A percentile compares a stretch with the other conserved stretches of the same genome.
phyloP scores from a whole-genome alignment of 31 red algal species.

The Asparagopsis taxiformis region DNA sequence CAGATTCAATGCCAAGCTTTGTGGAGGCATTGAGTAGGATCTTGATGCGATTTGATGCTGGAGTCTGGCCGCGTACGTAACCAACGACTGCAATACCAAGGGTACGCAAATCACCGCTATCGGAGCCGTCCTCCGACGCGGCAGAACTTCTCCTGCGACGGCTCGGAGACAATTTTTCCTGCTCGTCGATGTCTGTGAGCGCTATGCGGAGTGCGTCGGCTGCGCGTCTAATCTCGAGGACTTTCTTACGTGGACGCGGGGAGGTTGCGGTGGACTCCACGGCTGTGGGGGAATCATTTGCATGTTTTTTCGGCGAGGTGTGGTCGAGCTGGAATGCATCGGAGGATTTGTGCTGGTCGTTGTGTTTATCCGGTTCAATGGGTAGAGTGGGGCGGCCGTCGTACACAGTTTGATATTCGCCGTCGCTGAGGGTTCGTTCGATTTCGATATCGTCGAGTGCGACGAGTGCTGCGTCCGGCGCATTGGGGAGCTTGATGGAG shows the following conservation, averaged over 20 bases:
- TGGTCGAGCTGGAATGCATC: too few species aligned
- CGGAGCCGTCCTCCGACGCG: slow-evolving; percentile 9
- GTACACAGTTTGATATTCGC: slow-evolving; percentile 57
- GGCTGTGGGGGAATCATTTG: slow-evolving; percentile 7
- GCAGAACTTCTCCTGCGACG: slow-evolving; percentile 1
- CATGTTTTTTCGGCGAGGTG: slow-evolving; percentile 25
- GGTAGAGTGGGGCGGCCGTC: too few species aligned
- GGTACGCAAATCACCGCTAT: slow-evolving; percentile 35
- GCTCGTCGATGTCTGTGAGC: slow-evolving; percentile 52
- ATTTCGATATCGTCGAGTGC: slow-evolving; percentile 46
- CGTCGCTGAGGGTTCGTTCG: slow-evolving; percentile 58
- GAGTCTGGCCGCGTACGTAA: slow-evolving; percentile 67
- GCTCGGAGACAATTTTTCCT: not conserved
- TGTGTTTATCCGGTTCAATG: too few species aligned
- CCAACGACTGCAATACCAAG: slow-evolving; percentile 64
- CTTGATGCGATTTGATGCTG: slow-evolving; percentile 62
- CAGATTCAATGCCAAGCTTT: slow-evolving; percentile 22
- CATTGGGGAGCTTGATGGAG: slow-evolving; percentile 45
- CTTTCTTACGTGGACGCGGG: slow-evolving; percentile 31
- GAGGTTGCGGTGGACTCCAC: not conserved
- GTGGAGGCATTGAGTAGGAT: slow-evolving; percentile 65
- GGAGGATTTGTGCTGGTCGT: too few species aligned
- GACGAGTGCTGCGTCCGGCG: slow-evolving; percentile 11
- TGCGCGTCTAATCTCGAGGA: slow-evolving; percentile 51
- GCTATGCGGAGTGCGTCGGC: slow-evolving; percentile 54